A percentile compares a stretch with the other conserved stretches of the same genome.
These are phyloP conservation scores for Penicillium samsonianum DNA, from an alignment of 495 filamentous ascomycete genomes.

Conservation along the genomic window DNA sequence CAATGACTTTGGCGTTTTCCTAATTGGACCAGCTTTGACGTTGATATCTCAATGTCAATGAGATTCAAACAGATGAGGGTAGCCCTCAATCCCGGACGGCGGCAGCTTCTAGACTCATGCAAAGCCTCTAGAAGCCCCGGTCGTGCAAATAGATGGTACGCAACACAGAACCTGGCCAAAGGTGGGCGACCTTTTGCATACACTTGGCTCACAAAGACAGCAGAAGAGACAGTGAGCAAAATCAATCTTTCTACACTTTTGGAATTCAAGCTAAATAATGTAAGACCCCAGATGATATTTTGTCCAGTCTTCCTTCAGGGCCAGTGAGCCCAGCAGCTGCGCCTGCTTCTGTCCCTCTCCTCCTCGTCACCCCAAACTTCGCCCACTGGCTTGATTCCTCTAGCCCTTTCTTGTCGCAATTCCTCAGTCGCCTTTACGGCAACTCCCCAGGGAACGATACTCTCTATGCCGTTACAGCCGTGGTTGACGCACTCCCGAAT, in stretches of 20 bases:
- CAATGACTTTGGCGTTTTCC: conserved; percentile 13
- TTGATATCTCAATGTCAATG: conserved; percentile 28
- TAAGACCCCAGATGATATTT: conserved; percentile 37
- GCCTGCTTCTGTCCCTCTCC: conserved; percentile 28
- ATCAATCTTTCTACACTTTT: background rate
- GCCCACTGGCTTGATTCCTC: conserved; percentile 41
- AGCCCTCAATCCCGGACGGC: conserved; percentile 5
- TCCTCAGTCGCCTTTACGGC: conserved; percentile 30
- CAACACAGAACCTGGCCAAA: conserved; percentile 19
- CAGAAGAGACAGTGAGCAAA: conserved; percentile 37
- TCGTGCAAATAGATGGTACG: conserved; percentile 20
- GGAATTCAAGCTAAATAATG: conserved; percentile 14
- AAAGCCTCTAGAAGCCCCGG: conserved; percentile 8
- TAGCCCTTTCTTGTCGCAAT: conserved; percentile 34
- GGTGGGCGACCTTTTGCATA: conserved; percentile 27
- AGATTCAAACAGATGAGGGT: conserved; percentile 23
- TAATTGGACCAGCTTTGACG: background rate
- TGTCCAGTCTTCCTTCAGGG: conserved; percentile 32
- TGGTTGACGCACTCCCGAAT: conserved; percentile 42
- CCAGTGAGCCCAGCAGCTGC: conserved; percentile 11
- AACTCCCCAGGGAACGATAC: conserved; percentile 7
- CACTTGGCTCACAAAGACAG: conserved; percentile 44
- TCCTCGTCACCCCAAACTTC: conserved; percentile 45
- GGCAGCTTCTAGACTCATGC: conserved; percentile 15
- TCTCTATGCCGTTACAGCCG: conserved; percentile 35